Conservation (phyloP, 306 rosid species). For the Alnus glutinosa region DNA sequence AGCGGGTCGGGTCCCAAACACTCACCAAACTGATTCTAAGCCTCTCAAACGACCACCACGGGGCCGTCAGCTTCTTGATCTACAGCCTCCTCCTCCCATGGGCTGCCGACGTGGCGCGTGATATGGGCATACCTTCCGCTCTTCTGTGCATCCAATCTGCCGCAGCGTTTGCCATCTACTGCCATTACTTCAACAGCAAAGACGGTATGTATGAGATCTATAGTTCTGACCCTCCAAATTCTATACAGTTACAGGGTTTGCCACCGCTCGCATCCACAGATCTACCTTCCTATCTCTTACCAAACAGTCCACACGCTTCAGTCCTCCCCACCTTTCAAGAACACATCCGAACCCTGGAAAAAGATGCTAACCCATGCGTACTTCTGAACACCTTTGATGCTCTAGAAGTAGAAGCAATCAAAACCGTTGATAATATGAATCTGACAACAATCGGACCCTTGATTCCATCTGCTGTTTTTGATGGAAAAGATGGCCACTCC, state of each 20-base stretch:
- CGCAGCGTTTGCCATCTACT: constrained; percentile 1
- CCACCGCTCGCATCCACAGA: neutral
- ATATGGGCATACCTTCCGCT: constrained; percentile 6
- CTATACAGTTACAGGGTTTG: neutral
- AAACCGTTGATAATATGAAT: neutral
- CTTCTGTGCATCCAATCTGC: constrained; percentile 1
- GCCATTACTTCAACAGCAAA: neutral
- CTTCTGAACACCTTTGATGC: constrained; percentile 5
- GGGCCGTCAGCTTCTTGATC: constrained; percentile 9
- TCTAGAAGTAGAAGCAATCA: neutral
- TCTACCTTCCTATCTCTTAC: constrained; percentile 5
- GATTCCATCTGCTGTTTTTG: neutral
- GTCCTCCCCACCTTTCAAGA: neutral
- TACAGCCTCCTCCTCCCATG: constrained; percentile 1
- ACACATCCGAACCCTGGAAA: constrained; percentile 8
- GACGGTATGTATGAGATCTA: neutral
- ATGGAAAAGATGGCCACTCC: neutral
- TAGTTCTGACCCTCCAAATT: neutral
- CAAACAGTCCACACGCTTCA: constrained; percentile 2
- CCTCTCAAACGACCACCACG: constrained; percentile 2
- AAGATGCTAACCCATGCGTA: neutral
- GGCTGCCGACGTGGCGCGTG: constrained; percentile 18
- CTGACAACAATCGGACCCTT: neutral
- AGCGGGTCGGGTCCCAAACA: constrained; percentile 10
- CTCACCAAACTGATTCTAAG: neutral